phyloP scores from a whole-genome alignment of 2,329 filamentous ascomycete species.

The Graphium sp. region DNA sequence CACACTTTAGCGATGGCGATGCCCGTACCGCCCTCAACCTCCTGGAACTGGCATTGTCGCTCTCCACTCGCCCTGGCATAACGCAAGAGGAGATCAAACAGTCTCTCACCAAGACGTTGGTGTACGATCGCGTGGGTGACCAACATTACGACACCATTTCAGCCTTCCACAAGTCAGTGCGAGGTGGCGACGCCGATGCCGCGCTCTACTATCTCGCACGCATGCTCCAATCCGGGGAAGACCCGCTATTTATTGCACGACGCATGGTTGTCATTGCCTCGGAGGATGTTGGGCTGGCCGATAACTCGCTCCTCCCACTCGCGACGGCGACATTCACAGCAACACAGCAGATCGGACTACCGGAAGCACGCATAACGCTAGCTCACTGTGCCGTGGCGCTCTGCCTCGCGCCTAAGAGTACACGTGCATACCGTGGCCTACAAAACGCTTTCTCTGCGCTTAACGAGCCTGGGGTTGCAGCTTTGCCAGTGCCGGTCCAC shows the following conservation, averaged over 20 bases:
- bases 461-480: conserved; percentile 67
- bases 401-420: conserved; percentile 69
- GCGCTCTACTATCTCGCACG: conserved; percentile 86
- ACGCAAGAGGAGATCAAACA: conserved; percentile 66
- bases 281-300: conserved; percentile 83
- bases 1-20: conserved; percentile 80
- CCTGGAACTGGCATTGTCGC: conserved; percentile 71
- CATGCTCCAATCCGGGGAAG: conserved; percentile 91
- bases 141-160: conserved; percentile 97
- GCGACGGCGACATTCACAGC: conserved; percentile 78
- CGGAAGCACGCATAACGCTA: conserved; percentile 83
- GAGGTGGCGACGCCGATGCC: conserved; percentile 74
- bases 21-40: conserved; percentile 86
- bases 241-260: conserved; percentile 80
- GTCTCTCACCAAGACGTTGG: conserved; percentile 75
- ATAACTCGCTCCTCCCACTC: conserved; percentile 66
- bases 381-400: conserved; percentile 77
- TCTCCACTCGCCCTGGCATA: conserved; percentile 42
- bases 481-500: conserved; percentile 70
- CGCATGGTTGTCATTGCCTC: conserved; percentile 90
- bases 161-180: conserved; percentile 89
- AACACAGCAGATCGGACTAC: conserved; percentile 85
- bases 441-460: conserved; percentile 67
- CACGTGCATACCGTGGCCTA: conserved; percentile 66
- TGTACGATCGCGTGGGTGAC: conserved; percentile 89